phyloP scores from a whole-genome alignment of 2,329 filamentous ascomycete genomes.

The Triangularia verruculosa region DNA sequence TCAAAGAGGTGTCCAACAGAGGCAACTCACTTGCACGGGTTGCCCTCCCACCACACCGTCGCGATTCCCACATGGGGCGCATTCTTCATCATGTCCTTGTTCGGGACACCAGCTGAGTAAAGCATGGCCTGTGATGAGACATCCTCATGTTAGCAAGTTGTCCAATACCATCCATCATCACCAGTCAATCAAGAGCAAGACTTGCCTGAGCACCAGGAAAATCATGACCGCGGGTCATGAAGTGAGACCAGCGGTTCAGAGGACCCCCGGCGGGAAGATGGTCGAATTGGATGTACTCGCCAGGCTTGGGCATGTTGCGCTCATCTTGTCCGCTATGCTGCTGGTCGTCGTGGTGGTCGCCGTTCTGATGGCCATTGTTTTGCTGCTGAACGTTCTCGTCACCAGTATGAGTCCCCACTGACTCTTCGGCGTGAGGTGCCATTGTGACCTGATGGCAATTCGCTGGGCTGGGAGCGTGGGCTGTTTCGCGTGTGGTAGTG shows the following conservation, averaged over 20 bases:
- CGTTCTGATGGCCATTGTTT: neutral
- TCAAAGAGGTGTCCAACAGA: neutral
- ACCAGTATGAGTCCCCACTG: slow-evolving; percentile 1
- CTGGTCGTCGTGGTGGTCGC: neutral
- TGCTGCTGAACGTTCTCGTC: neutral
- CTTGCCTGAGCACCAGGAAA: slow-evolving; percentile 83
- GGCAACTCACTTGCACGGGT: slow-evolving; percentile 79
- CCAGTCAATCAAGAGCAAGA: neutral
- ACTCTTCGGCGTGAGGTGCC: slow-evolving; percentile 25
- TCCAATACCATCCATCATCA: neutral
- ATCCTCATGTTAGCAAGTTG: slow-evolving; percentile 15
- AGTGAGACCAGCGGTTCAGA: slow-evolving; percentile 83
- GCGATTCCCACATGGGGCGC: slow-evolving; percentile 88
- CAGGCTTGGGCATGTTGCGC: slow-evolving; percentile 43
- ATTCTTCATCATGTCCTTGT: slow-evolving; percentile 80
- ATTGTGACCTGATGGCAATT: slow-evolving; percentile 14
- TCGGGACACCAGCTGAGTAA: slow-evolving; percentile 85
- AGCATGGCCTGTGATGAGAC: slow-evolving; percentile 74
- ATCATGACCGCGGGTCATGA: slow-evolving; percentile 80
- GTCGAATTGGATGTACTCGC: slow-evolving; percentile 55
- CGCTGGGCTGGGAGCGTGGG: neutral
- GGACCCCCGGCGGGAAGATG: slow-evolving; percentile 49
- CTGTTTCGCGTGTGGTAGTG: no score
- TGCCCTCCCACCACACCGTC: slow-evolving; percentile 96
- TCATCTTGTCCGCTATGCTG: slow-evolving; percentile 20